These are phyloP conservation scores for Aspergillus panamensis DNA, from an alignment of 495 filamentous ascomycete species.

Conservation along the genomic window DNA sequence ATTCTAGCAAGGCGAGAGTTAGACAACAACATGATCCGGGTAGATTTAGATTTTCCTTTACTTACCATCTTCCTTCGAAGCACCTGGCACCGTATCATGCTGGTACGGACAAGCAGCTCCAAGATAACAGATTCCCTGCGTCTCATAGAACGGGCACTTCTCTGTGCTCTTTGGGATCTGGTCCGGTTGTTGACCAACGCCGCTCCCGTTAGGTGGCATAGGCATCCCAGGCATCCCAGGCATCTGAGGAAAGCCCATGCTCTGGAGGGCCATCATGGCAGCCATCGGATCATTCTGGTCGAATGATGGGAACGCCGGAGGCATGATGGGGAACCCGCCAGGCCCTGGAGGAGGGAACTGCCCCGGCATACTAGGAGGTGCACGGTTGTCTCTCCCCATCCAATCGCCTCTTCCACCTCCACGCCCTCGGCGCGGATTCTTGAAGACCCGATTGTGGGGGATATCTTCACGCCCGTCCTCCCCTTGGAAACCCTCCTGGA, in stretches of 20 bases:
- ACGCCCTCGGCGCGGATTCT: constrained; percentile 70
- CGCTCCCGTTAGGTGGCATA: constrained; percentile 31
- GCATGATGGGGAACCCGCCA: constrained; percentile 48
- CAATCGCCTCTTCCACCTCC: constrained; percentile 53
- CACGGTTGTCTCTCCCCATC: constrained; percentile 33
- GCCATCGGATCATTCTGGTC: constrained; percentile 66
- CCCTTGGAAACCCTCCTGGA: constrained; percentile 55
- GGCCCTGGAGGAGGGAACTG: constrained; percentile 33
- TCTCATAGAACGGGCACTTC: constrained; percentile 84
- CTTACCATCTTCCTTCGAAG: constrained; percentile 50
- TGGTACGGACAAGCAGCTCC: constrained; percentile 78
- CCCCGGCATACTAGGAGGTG: constrained; percentile 16
- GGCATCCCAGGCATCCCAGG: constrained; percentile 55
- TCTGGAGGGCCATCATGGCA: constrained; percentile 67
- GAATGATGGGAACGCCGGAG: constrained; percentile 48
- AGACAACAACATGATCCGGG: constrained; percentile 5
- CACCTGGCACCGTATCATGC: constrained; percentile 64
- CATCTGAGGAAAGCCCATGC: constrained; percentile 58
- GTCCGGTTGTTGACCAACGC: constrained; percentile 29
- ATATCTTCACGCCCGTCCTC: constrained; percentile 42
- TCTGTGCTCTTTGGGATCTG: constrained; percentile 44
- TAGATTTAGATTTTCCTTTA: background rate
- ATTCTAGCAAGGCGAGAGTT: constrained; percentile 54
- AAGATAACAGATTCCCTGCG: constrained; percentile 77
- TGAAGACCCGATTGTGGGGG: constrained; percentile 57